Base-by-base conservation (phyloP, 1,139 yeast genomes). In the Blastobotrys elegans region DNA sequence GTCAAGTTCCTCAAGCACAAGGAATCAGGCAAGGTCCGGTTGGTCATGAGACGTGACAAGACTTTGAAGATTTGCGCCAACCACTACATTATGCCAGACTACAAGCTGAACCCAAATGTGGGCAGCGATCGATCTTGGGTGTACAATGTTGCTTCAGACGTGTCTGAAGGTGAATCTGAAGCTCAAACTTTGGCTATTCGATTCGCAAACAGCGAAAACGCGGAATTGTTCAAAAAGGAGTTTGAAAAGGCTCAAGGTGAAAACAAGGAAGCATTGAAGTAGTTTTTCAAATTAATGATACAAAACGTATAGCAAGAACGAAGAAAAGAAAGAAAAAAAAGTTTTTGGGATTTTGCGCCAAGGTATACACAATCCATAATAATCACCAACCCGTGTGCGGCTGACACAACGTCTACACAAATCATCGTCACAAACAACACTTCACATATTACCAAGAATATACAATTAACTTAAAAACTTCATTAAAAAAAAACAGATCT, bases 61-160 rank as follows among this genome's bases (percentile, higher is more conserved):
- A 92, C 97, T 50, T 79, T 90, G 66, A 92, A 92, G 78, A 84
- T 94, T 63, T 92, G 98, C 72, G 98, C 98, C 62, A 92, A 92
- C 75, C 98, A 92, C 72, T 80, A 82, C 71, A 82, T 92, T 60
- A 74, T 87, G 43, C 81, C 95, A 53, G 96, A 87, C 56, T 88
- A 86, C 71, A 80, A 74, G 60, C 80, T 92, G 69, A 86, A 82
- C 67, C 89, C 97, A 61, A 92, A 92, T 66, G 92, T 92, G 55
- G 98, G 98, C 47, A 83, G 95, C 53, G 98, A 92, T 69, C 84
- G 97, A 75, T 88, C 97, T 32, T 92, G 98, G 98, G 98, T 92
- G 56, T 92, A 92, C 74, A 80, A 80, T 51, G 96, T 90, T 52
- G 82, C 96, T 49, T 96, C 95, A 39, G 98, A 92, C 68, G 79